Evolutionary conservation across 2,329 filamentous ascomycete species (phyloP), one percentile per base, ranked within the genome.

Genomic region (Cercospora zeina): DNA sequence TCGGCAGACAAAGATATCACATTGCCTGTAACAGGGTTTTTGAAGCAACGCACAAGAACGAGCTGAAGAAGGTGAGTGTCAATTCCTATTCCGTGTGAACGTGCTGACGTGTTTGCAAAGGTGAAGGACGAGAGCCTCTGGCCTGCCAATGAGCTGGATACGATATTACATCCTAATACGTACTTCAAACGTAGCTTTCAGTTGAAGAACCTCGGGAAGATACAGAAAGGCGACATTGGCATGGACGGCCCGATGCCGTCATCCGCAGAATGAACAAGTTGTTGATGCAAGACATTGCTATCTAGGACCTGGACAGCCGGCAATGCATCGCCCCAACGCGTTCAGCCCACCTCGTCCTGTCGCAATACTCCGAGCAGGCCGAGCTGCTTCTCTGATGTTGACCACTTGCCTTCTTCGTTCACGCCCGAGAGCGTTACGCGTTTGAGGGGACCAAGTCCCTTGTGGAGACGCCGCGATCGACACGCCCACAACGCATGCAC

Each of bases 11-110:
- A 74, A 88, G 93, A 72, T 97, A 88, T 69, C 95, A 99, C 74
- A 91, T 99, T 78, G 95, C 93, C 19, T 99, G 95, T 77, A 99
- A 97, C 74, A 83, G 93, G 2, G 93, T 99, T 0, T 99, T 97
- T 74, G 95, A 99, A 71, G 85, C 89, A 73, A 79, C 89, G 16
- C 93, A 99, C 76, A 93, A 90, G 70, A 74, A 68, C 24, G 78
- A 82, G 70, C 75, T 82, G 19, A 81, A 79, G 67, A 80, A 79
- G 73, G 78, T 70, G 47, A 37, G 62, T 55, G 11, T 30, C 49
- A 11, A 45, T n/a, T 24, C n/a, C 10, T 36, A 14, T 13, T 19
- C 13, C 16, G 16, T 45, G 16, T 21, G 27, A 16, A 4, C 39
- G 11, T 54, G 45, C 65, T 67, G 34, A 68, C 56, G 36, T 54